Base-by-base conservation (phyloP, 495 filamentous ascomycete genomes). In the Cercophora samala region DNA sequence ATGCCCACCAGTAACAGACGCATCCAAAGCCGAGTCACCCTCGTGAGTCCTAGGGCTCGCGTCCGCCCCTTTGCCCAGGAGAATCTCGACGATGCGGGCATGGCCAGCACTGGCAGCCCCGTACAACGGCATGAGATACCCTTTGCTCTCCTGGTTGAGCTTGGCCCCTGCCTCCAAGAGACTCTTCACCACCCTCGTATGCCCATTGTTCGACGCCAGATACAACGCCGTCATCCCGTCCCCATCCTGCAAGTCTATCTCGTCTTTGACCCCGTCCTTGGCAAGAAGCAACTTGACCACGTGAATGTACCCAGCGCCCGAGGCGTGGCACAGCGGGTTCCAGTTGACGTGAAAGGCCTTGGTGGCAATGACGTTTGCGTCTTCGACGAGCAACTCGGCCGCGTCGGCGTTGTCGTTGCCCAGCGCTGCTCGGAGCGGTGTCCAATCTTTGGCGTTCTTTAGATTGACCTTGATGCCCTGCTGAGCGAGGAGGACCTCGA, bases 31-130 rank as follows among this genome's bases (percentile, higher is more conserved):
- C 18, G 23, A 37, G n/a, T 37, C 59, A 4, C 59, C 59, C n/a
- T 62, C 59, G 5, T 37, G 11, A n/a, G 11, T 62, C 21, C 29
- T 42, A 26, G 19, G 13, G 9, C 9, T 29, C 5, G 9, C 5
- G 5, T 37, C 29, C 3, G 25, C 24, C 6, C 32, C 32, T 6
- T 46, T n/a, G 15, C 8, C 26, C 13, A 62, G 26, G 3, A 62
- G 29, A 46, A 37, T 37, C 59, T 62, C 59, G 18, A 62, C 59
- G n/a, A 62, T n/a, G 15, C 59, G 26, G 15, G 59, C 59, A 42
- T 62, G 59, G 5, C 59, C 59, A 5, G 1, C 15, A 0, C 11
- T 46, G 25, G 59, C 25, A 19, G 60, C 60, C 13, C 26, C 32
- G 60, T 62, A 62, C 26, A 62, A 18, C 4, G 60, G 60, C 18